Percentiles rank a stretch among this genome's conserved stretches.
Evolutionary conservation across 192 early-diverging fungal species (phyloP).

Genomic region (Physocladia obscura): DNA sequence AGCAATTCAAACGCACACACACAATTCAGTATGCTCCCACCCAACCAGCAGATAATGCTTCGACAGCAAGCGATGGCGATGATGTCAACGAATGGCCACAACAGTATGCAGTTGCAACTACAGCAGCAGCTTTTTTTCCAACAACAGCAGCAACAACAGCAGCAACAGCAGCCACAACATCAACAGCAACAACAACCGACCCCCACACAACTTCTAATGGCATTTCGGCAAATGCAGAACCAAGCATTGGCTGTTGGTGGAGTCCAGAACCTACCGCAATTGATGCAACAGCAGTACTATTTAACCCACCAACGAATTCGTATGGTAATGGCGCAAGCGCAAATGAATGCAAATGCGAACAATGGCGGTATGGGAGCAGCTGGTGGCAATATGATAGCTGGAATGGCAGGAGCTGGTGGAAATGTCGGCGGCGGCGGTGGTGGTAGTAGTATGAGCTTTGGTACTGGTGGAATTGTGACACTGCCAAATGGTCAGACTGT

Average conservation of each 20-base stretch:
- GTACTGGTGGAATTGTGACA: neutral
- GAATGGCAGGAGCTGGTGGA: neutral
- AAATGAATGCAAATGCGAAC: neutral
- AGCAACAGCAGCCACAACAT: neutral
- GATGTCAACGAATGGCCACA: neutral
- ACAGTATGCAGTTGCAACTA: neutral
- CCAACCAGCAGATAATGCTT: neutral
- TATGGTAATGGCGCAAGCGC: neutral
- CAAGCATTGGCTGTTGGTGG: neutral
- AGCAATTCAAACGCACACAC: neutral
- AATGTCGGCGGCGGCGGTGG: neutral
- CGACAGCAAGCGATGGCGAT: neutral
- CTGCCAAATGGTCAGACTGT: neutral
- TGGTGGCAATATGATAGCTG: neutral
- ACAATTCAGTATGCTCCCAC: neutral
- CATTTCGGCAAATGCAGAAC: neutral
- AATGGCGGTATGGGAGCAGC: neutral
- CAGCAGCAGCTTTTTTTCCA: neutral
- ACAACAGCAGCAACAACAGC: neutral
- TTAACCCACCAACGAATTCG: slow-evolving; percentile 9
- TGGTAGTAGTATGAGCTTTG: neutral
- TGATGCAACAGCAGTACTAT: slow-evolving; percentile 20
- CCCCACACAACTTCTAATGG: neutral
- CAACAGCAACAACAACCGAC: neutral
- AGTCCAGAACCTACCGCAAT: neutral